Conservation (phyloP, 164 flowering plant species). For the Amborella trichopoda region DNA sequence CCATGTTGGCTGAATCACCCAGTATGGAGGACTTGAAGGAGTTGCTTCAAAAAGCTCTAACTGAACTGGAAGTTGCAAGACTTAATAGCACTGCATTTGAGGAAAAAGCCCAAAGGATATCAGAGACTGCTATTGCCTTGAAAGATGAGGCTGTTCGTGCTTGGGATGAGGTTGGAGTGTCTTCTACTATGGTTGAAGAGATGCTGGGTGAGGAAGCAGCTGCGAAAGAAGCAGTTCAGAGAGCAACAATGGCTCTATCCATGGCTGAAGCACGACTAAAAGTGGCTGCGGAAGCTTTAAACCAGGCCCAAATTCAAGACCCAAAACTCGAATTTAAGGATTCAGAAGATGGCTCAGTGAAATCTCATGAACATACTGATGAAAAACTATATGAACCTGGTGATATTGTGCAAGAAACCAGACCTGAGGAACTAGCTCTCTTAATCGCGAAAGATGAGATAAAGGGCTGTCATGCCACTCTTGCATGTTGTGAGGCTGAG, state of each 20-base stretch:
- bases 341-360: background rate
- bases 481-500: slow-evolving; percentile 50
- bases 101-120: slow-evolving; percentile 82
- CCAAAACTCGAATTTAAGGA: background rate
- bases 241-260: slow-evolving; percentile 76
- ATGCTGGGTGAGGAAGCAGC: slow-evolving; percentile 42
- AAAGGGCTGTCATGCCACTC: slow-evolving; percentile 29
- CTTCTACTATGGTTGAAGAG: slow-evolving; percentile 40
- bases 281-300: slow-evolving; percentile 39
- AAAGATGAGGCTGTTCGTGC: slow-evolving; percentile 73
- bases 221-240: slow-evolving; percentile 78
- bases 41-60: slow-evolving; percentile 48
- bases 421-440: slow-evolving; percentile 29
- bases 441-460: slow-evolving; percentile 50
- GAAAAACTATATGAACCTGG: background rate
- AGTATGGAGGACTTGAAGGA: slow-evolving; percentile 64
- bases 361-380: background rate
- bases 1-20: slow-evolving; percentile 20
- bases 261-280: slow-evolving; percentile 85
- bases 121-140: slow-evolving; percentile 83
- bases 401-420: background rate
- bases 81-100: slow-evolving; percentile 81
- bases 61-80: slow-evolving; percentile 73
- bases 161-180: slow-evolving; percentile 43
- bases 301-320: background rate